Evolutionary conservation across 371 early-diverging fungal genomes (phyloP), one percentile per base, ranked within the genome.

Genomic region (Syncephalis fuscata): DNA sequence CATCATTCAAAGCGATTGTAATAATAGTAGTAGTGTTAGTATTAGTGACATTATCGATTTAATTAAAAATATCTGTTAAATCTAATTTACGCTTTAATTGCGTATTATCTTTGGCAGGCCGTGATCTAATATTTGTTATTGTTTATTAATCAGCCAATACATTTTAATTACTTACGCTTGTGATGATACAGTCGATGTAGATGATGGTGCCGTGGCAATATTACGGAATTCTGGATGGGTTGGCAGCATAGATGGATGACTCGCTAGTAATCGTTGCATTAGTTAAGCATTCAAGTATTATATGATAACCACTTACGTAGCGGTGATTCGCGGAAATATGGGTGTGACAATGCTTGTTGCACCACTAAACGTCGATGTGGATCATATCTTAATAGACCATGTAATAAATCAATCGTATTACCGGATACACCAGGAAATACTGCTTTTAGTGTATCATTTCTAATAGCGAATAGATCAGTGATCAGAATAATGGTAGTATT

Each of bases 261-360:
- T 67, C 3, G 76, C 71, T 41, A 21, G 15, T 19, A 19, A 56
- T 49, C 17, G 17, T n/a, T 16, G 14, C 16, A 22, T 16, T 38
- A 48, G 46, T 41, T 36, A 21, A 2, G 19, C 2, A 14, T n/a
- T n/a, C n/a, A n/a, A n/a, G n/a, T n/a, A n/a, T n/a, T n/a, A 39
- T 45, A 49, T 58, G 2, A 49, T 44, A 58, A 58, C 51, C 7
- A 19, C 19, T 4, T 41, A 41, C 41, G 19, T 50, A 63, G 56
- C 5, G 87, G 87, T 5, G 70, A 56, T 53, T 86, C 87, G 20
- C 60, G 58, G 57, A 89, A 86, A 51, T 82, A 89, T 26, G 78
- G 62, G 58, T 90, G 89, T 3, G 67, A 55, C 36, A 89, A 58
- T 11, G 92, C 90, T 46, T 76, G 74, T 38, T 71, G 66, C 15